Base-by-base conservation (phyloP, 345 rosid species). In the Salix exigua region DNA sequence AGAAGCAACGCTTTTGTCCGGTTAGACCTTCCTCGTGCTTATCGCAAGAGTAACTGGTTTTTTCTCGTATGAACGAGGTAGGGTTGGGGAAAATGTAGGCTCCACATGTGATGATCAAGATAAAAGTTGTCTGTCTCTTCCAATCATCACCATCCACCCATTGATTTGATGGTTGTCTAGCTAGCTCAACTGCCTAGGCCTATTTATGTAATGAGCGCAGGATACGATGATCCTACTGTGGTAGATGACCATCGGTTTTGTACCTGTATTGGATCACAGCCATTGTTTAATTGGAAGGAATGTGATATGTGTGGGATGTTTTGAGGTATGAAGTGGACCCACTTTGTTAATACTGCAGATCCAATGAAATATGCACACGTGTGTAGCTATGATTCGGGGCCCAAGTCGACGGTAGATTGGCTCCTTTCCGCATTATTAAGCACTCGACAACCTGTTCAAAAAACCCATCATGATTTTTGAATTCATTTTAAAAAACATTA, bases 141-240 rank as follows among this genome's bases (percentile, higher is more conserved):
- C 88, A 81, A 89, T 87, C 91, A 89, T 86, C 75, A 79, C 81
- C 79, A 83, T 75, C 83, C 80, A 77, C 78, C 78, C 85, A 44
- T 75, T 86, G 88, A 89, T 88, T 83, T 82, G 87, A 87, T 84
- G 86, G 83, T 83, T 83, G 84, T 75, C 85, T 71, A 58, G 71
- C 35, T 18, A 23, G 58, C 82, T 26, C 72, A 76, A 70, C 73
- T 74, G 82, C 80, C 77, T 68, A 12, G 75, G 69, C 71, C 88
- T 72, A 69, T 73, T 82, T 60, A 72, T 84, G 70, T 68, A 10
- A 30, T 37, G 67, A 62, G 77, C 84, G 71, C 70, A 75, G 40
- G 61, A 78, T 65, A 68, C 8, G 33, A 26, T 21, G 81, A 81
- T 14, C 1, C 1, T 18, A 25, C 16, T 14, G 7, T 1, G 7